Percentiles rank a stretch among this genome's conserved stretches.
Conservation (phyloP, 192 early-diverging fungal species). For the Funneliformis mosseae region DNA sequence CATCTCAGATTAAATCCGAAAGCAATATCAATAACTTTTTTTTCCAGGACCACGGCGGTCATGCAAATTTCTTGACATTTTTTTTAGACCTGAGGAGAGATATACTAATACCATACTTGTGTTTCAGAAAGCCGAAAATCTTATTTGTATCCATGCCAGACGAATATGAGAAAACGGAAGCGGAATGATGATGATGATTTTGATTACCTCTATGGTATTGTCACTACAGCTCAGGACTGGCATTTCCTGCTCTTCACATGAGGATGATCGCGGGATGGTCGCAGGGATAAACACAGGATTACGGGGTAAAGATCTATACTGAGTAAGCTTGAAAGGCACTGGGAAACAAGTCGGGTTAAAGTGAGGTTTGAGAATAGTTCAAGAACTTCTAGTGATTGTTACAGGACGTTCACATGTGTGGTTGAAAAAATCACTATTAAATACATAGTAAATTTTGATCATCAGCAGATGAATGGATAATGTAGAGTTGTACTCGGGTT, state of each 20-base stretch:
- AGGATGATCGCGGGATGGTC: neutral
- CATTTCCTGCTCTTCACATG: constrained; percentile 1
- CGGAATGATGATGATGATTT: constrained; percentile 19
- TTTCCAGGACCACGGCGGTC: constrained; percentile 14
- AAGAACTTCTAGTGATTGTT: neutral
- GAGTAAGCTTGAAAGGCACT: neutral
- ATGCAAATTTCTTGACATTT: constrained; percentile 12
- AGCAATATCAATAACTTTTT: neutral
- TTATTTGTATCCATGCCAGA: constrained; percentile 21
- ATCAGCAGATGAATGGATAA: neutral
- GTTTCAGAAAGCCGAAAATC: no score
- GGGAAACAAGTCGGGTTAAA: neutral
- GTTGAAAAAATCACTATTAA: constrained; percentile 3
- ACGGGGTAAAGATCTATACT: constrained; percentile 6
- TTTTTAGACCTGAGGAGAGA: neutral
- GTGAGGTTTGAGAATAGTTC: neutral
- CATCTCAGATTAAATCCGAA: no score
- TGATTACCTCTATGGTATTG: constrained; percentile 13
- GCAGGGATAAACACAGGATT: constrained; percentile 9
- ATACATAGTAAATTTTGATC: neutral
- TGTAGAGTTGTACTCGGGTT: constrained; percentile 10
- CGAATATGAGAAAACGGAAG: constrained; percentile 17
- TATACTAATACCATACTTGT: constrained; percentile 15
- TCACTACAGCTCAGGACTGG: constrained; percentile 21
- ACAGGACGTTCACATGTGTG: constrained; percentile 2